Evolutionary conservation across 148 eudicot species (phyloP).

Genomic region (Persicaria tinctoria): DNA sequence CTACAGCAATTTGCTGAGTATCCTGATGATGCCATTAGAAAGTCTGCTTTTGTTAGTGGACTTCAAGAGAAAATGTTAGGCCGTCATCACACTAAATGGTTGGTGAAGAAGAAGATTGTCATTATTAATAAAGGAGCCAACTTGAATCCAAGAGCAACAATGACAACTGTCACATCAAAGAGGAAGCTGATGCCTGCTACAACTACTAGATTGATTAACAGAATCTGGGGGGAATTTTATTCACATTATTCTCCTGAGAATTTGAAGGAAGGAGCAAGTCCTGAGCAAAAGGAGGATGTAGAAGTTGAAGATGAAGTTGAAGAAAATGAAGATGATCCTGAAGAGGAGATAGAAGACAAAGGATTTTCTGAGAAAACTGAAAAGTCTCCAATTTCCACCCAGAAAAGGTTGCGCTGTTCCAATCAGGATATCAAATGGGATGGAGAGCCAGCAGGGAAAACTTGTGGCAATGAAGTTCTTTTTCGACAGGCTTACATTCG

Average conservation of each 20-base stretch:
- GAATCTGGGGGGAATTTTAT: conserved; percentile 95
- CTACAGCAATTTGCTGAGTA: conserved; percentile 84
- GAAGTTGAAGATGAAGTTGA: conserved; percentile 60
- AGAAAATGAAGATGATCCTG: conserved; percentile 37
- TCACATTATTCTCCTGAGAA: conserved; percentile 77
- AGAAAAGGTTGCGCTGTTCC: conserved; percentile 29
- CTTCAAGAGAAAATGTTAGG: conserved; percentile 68
- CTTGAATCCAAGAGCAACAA: conserved; percentile 76
- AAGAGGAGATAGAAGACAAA: conserved; percentile 36
- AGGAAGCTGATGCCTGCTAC: conserved; percentile 91
- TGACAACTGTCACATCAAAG: conserved; percentile 58
- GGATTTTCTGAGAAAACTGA: conserved; percentile 25
- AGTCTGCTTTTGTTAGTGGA: conserved; percentile 64
- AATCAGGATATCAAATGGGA: conserved; percentile 53
- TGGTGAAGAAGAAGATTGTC: conserved; percentile 63
- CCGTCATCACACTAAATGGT: conserved; percentile 90
- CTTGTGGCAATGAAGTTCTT: conserved; percentile 29
- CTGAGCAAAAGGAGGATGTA: conserved; percentile 41
- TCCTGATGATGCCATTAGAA: conserved; percentile 75
- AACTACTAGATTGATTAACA: conserved; percentile 75
- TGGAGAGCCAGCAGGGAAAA: conserved; percentile 46
- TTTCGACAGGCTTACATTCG: conserved; percentile 51
- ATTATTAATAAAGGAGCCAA: conserved; percentile 46
- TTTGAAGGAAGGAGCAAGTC: conserved; percentile 30
- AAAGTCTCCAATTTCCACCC: conserved; percentile 24